phyloP scores from a whole-genome alignment of 345 rosid species.

The Camelina laxa region DNA sequence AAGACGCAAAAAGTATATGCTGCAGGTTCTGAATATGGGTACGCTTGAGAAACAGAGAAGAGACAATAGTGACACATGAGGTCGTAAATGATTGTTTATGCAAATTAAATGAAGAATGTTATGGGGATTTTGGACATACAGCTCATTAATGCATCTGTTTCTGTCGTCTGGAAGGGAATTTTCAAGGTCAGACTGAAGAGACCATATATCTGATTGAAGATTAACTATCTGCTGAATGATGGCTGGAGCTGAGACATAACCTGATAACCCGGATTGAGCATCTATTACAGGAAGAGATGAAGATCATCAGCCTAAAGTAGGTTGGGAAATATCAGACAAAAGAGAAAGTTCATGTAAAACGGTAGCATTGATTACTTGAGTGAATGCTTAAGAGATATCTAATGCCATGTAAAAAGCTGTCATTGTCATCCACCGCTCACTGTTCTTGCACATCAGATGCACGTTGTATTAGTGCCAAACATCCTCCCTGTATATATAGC shows the following conservation, averaged over 20 bases:
- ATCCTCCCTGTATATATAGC: conserved; percentile 58
- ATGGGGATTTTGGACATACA: conserved; percentile 57
- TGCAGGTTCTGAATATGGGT: conserved; percentile 82
- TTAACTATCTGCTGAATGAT: conserved; percentile 84
- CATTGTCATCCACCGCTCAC: conserved; percentile 95
- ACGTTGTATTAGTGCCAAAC: conserved; percentile 81
- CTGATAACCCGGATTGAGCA: conserved; percentile 74
- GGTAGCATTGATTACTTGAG: conserved; percentile 61
- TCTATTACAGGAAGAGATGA: conserved; percentile 50
- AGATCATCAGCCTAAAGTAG: conserved; percentile 14
- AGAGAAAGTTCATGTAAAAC: background rate
- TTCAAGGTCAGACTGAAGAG: conserved; percentile 87
- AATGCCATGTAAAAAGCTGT: conserved; percentile 85
- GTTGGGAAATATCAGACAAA: conserved; percentile 15
- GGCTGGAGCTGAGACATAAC: conserved; percentile 92
- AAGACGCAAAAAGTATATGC: conserved; percentile 91
- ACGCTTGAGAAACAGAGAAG: conserved; percentile 53
- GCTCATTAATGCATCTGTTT: conserved; percentile 85
- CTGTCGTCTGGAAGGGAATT: conserved; percentile 89
- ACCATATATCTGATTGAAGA: conserved; percentile 73
- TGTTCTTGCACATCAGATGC: conserved; percentile 94
- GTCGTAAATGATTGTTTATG: conserved; percentile 2
- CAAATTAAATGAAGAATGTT: background rate
- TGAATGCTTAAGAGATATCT: conserved; percentile 88
- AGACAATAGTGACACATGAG: conserved; percentile 12